Base-by-base conservation (phyloP, 768 basidiomycete genomes). In the Cyathus striatus region DNA sequence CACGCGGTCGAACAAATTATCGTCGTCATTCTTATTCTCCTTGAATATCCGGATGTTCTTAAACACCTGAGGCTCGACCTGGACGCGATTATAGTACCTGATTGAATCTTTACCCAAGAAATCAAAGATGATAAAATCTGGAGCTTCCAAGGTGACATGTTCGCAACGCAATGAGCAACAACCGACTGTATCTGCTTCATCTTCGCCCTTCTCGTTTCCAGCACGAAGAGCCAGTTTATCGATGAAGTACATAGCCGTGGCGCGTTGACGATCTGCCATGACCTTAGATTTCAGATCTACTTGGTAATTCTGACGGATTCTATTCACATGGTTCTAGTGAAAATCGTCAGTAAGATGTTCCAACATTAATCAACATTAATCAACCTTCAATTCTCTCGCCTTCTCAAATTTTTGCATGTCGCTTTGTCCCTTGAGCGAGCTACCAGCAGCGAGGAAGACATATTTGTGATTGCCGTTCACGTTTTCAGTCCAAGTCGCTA, bases 21-120 rank as follows among this genome's bases (percentile, higher is more conserved):
- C 94, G 13, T 81, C 80, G 47, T 90, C 86, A 36, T 76, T 72
- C 72, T 97, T 97, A 54, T 85, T 86, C 23, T 90, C 84, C 64
- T 99, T 98, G 80, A 96, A 98, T 50, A 97, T 83, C 49, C 88
- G 86, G 56, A 99, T 83, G 64, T 98, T 99, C 73, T 97, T 98
- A 81, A 93, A 99, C 25, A 99, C 85, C 60, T 94, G 93, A 12
- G 81, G 65, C 44, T 93, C 89, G 46, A 98, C 92, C 41, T 81
- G 69, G 39, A 97, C 92, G 47, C 81, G 81, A 57, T 95, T 94
- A 65, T 89, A 92, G 68, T 95, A 98, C 37, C 96, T 81, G 57
- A 99, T 98, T 44, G 94, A 97, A 61, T 99, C 96, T 75, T 99
- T 99, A 65, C 96, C 96, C 43, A 98, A 76, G 71, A 98, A 99